Evolutionary conservation across 371 early-diverging fungal species (phyloP).

Genomic region (Mucor lusitanicus): DNA sequence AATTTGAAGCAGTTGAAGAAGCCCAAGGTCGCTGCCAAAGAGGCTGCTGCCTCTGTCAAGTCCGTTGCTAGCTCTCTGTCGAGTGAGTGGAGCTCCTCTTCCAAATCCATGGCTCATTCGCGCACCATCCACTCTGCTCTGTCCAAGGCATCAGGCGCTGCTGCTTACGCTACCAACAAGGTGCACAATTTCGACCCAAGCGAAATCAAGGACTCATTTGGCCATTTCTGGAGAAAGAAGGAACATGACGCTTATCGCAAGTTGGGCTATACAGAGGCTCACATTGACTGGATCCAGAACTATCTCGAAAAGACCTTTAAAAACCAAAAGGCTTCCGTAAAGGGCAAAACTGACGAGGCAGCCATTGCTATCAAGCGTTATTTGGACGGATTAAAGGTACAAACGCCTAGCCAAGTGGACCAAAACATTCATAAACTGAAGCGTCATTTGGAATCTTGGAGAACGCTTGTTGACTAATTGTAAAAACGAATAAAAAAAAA

Average conservation of each 20-base stretch:
- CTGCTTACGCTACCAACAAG: conserved; percentile 13
- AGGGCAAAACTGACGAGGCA: conserved; percentile 29
- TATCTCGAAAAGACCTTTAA: conserved; percentile 22
- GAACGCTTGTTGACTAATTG: conserved; percentile 19
- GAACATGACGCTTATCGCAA: conserved; percentile 21
- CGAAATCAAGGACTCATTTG: conserved; percentile 15
- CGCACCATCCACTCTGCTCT: conserved; percentile 10
- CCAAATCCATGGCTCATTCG: conserved; percentile 11
- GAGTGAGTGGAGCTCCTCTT: conserved; percentile 12
- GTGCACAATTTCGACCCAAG: neutral
- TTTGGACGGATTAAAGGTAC: conserved; percentile 29
- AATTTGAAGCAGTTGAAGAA: neutral
- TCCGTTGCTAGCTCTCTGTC: conserved; percentile 19
- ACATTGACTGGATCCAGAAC: conserved; percentile 30
- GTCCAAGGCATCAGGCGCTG: conserved; percentile 8
- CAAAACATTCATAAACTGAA: conserved; percentile 34
- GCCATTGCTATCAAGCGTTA: conserved; percentile 31
- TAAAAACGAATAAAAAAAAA: neutral
- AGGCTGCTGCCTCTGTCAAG: conserved; percentile 10
- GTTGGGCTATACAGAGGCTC: conserved; percentile 30
- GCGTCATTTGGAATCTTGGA: conserved; percentile 37
- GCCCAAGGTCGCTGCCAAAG: neutral
- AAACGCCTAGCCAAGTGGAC: conserved; percentile 38
- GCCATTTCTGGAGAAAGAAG: conserved; percentile 22
- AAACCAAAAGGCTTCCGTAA: conserved; percentile 24